phyloP scores from a whole-genome alignment of 2,329 filamentous ascomycete species.

The Talaromyces sp. region DNA sequence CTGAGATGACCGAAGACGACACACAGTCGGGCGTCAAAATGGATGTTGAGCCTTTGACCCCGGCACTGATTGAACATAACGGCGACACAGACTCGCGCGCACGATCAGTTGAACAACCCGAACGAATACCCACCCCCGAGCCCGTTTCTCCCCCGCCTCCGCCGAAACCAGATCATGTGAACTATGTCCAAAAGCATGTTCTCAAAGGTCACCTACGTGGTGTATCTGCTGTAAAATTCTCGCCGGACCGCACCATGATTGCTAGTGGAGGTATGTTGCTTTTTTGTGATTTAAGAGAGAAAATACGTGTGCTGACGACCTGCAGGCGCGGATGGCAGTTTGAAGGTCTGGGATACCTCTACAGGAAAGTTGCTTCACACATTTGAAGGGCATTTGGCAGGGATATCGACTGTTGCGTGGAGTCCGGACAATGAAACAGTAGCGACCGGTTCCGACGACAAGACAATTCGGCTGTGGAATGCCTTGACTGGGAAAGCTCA shows the following conservation, averaged over 20 bases:
- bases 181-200: constrained; percentile 64
- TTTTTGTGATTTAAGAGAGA: not conserved
- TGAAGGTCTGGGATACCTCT: constrained; percentile 81
- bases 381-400: constrained; percentile 86
- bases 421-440: constrained; percentile 80
- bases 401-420: constrained; percentile 91
- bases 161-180: constrained; percentile 51
- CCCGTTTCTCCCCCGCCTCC: constrained; percentile 37
- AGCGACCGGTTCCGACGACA: constrained; percentile 91
- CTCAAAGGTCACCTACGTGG: constrained; percentile 72
- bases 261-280: constrained; percentile 64
- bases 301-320: constrained; percentile 4
- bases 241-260: constrained; percentile 82
- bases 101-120: constrained; percentile 13
- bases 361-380: constrained; percentile 80
- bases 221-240: constrained; percentile 82
- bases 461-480: constrained; percentile 91
- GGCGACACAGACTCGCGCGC: constrained; percentile 11
- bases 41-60: constrained; percentile 5
- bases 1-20: constrained; percentile 12
- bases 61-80: constrained; percentile 11
- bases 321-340: constrained; percentile 71
- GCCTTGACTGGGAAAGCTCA: constrained; percentile 53
- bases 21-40: not conserved
- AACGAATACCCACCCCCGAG: constrained; percentile 30